Base-by-base conservation (phyloP, 306 rosid species). In the Lathyrus aphaca region DNA sequence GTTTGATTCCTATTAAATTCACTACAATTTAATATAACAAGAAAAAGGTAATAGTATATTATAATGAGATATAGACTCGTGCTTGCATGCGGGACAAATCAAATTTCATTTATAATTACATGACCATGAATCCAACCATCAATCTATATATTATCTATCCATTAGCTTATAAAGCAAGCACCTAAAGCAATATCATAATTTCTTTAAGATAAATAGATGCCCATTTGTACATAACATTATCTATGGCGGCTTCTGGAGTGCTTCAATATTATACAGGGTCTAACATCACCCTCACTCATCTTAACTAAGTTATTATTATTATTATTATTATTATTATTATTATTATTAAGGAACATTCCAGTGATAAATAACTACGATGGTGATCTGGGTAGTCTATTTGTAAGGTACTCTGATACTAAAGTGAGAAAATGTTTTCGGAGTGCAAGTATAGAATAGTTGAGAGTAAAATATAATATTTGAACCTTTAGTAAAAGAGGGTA, bases 11-110 rank as follows among this genome's bases (percentile, higher is more conserved):
- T 5, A 35, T 35, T 35, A 35, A 27, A 2, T 66, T 64, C 18
- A 63, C 17, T 37, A 18, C 16, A 21, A 62, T 38, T 15, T 27
- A 42, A 55, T 15, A 12, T 17, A 38, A 62, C 6, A 39, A 38
- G 11, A 60, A 16, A 50, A 11, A 6, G 29, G 9, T 12, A 11
- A 39, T 17, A 21, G 1, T 21, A 6, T 25, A 15, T 44, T 27
- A 44, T 23, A 65, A 65, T 13, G 3, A n/a, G 27, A 65, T 46
- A 3, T 29, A 5, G 44, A 40, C 51, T 40, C 53, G 53, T 63
- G 51, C 68, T 40, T 63, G 51, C 68, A 40, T 63, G 68, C 51
- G 68, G 37, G 51, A 40, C 68, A 63, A 63, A 63, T 40, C 11
- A 40, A 38, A 40, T 42, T 19, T 63, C 8, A 17, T 63, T 19